phyloP scores from a whole-genome alignment of 257 asterid genomes.

The Penstemon eatonii region DNA sequence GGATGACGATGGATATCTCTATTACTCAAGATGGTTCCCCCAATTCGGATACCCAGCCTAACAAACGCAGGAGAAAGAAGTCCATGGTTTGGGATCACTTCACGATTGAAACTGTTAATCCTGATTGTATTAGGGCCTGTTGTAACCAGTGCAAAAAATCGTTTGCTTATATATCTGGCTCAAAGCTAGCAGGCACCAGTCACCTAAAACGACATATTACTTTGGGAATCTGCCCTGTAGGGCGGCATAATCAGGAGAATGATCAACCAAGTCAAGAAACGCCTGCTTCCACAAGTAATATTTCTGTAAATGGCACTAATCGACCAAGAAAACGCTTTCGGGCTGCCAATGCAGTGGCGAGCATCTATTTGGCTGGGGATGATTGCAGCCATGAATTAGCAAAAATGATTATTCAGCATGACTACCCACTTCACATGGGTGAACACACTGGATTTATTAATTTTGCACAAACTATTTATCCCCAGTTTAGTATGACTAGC shows the following conservation, averaged over 20 bases:
- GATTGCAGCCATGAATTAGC: conserved; percentile 55
- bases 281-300: conserved; percentile 35
- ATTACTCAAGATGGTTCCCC: conserved; percentile 41
- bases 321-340: conserved; percentile 67
- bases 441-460: conserved; percentile 60
- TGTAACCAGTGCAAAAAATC: conserved; percentile 88
- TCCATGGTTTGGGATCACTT: conserved; percentile 92
- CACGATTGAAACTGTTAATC: conserved; percentile 48
- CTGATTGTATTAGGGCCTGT: conserved; percentile 60
- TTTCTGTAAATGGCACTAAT: conserved; percentile 44
- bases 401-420: conserved; percentile 75
- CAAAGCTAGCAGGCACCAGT: conserved; percentile 87
- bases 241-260: conserved; percentile 39
- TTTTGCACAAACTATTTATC: conserved; percentile 61
- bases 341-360: conserved; percentile 43
- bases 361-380: conserved; percentile 38
- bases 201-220: conserved; percentile 84
- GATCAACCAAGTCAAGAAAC: conserved; percentile 33
- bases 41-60: conserved; percentile 52
- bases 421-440: conserved; percentile 74
- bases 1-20: conserved; percentile 56
- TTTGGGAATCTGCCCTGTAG: conserved; percentile 73
- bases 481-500: conserved; percentile 49
- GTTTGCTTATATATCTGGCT: conserved; percentile 77
- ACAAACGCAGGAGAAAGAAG: conserved; percentile 70